phyloP scores from a whole-genome alignment of 2,329 filamentous ascomycete genomes.

The Rachicladosporium sp. region DNA sequence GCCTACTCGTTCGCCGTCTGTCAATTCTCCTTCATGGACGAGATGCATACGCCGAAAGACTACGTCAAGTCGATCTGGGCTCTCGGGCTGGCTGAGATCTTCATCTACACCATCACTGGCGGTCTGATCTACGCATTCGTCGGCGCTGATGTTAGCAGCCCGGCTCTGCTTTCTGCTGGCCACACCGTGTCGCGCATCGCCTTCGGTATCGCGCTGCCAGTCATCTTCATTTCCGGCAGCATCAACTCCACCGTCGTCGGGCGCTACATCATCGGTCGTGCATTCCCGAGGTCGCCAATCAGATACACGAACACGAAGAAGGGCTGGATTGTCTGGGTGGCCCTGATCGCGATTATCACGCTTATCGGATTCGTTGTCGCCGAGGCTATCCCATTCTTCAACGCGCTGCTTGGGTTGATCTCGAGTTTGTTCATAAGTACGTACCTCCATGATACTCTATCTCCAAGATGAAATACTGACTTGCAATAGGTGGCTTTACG shows the following conservation, averaged over 20 bases:
- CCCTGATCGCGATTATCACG: constrained; percentile 47
- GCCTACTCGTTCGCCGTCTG: constrained; percentile 44
- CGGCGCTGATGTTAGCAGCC: constrained; percentile 49
- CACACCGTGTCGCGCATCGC: constrained; percentile 48
- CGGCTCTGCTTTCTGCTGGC: constrained; percentile 53
- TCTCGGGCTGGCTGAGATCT: constrained; percentile 51
- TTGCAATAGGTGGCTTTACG: constrained; percentile 40
- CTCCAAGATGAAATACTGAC: too few species aligned
- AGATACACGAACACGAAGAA: constrained; percentile 30
- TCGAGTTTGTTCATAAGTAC: constrained; percentile 46
- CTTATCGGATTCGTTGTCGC: constrained; percentile 58
- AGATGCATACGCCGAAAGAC: constrained; percentile 51
- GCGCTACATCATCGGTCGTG: constrained; percentile 50
- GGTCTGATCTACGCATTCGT: constrained; percentile 57
- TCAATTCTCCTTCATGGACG: constrained; percentile 56
- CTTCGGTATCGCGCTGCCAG: constrained; percentile 59
- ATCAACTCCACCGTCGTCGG: constrained; percentile 48
- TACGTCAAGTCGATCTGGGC: constrained; percentile 48
- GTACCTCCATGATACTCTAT: too few species aligned
- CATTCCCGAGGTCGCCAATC: constrained; percentile 45
- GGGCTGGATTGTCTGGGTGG: constrained; percentile 48
- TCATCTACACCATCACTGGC: constrained; percentile 54
- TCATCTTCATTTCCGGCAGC: constrained; percentile 60
- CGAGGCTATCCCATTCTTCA: constrained; percentile 61
- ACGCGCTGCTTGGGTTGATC: constrained; percentile 55